phyloP scores from a whole-genome alignment of 2,329 filamentous ascomycete genomes.

The Albophoma yamanashiensis region DNA sequence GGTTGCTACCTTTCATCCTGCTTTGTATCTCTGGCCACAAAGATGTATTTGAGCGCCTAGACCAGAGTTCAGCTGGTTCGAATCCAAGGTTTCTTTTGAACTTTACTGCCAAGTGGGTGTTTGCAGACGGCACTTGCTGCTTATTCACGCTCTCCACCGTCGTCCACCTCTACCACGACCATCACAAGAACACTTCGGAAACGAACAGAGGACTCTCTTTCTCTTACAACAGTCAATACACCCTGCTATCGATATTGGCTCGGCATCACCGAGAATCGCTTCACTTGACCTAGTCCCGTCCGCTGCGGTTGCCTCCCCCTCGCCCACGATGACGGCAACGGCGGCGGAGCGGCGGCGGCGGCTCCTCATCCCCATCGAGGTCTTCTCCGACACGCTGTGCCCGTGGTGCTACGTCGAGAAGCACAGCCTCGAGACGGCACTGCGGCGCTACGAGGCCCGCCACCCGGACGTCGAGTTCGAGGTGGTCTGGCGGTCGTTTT shows the following conservation, averaged over 20 bases:
- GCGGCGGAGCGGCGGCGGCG: not conserved
- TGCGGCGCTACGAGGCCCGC: conserved; percentile 24
- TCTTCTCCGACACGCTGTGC: conserved; percentile 39
- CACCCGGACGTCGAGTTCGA: conserved; percentile 35
- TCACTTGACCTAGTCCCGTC: too few species aligned
- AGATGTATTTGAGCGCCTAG: not conserved
- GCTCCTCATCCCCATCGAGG: conserved; percentile 22
- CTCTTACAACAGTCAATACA: not conserved
- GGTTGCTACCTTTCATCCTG: not conserved
- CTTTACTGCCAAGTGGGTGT: not conserved
- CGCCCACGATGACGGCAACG: not conserved
- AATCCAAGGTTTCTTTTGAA: not conserved
- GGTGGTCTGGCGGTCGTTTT: conserved; percentile 35
- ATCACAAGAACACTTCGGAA: not conserved
- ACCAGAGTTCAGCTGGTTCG: not conserved
- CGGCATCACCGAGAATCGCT: not conserved
- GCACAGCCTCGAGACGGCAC: conserved; percentile 33
- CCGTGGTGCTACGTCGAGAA: conserved; percentile 42
- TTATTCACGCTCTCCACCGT: not conserved
- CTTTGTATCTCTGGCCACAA: not conserved
- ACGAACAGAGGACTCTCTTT: too few species aligned
- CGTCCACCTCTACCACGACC: not conserved
- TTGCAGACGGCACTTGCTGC: not conserved
- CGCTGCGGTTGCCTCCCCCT: not conserved
- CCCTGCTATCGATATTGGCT: not conserved